Percentiles rank a stretch among this genome's conserved stretches.
Conservation (phyloP, 2,329 filamentous ascomycete genomes). For the Blumeria hordei region DNA sequence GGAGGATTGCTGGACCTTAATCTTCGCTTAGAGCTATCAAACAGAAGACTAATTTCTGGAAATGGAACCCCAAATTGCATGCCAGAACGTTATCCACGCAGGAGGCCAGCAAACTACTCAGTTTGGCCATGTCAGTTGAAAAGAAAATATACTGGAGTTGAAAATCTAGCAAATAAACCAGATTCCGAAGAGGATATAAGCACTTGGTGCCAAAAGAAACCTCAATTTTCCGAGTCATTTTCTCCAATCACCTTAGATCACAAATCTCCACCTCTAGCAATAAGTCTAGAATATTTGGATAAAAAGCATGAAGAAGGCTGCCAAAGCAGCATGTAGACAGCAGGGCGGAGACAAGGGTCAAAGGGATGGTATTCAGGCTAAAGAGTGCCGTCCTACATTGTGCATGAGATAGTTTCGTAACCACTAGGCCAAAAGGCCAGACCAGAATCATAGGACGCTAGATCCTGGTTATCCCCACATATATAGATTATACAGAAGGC, state of each 20-base stretch:
- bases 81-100: not conserved
- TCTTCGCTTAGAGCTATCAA: not conserved
- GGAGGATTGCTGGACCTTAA: not conserved
- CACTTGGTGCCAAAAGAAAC: not conserved
- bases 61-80: not conserved
- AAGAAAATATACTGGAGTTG: not conserved
- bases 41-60: not conserved
- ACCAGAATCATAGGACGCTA: too few species aligned
- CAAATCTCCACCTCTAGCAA: not conserved
- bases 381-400: too few species aligned
- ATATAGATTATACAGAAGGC: too few species aligned
- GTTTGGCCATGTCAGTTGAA: not conserved
- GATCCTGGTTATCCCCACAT: too few species aligned
- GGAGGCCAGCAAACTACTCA: not conserved
- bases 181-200: not conserved
- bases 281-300: not conserved
- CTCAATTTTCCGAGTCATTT: not conserved
- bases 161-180: not conserved
- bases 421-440: too few species aligned
- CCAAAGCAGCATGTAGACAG: too few species aligned
- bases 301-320: not conserved
- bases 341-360: too few species aligned
- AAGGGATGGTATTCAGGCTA: too few species aligned
- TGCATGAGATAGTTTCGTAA: too few species aligned
- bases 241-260: not conserved